Base-by-base conservation (phyloP, 345 rosid species). In the Arabidopsis thaliana region DNA sequence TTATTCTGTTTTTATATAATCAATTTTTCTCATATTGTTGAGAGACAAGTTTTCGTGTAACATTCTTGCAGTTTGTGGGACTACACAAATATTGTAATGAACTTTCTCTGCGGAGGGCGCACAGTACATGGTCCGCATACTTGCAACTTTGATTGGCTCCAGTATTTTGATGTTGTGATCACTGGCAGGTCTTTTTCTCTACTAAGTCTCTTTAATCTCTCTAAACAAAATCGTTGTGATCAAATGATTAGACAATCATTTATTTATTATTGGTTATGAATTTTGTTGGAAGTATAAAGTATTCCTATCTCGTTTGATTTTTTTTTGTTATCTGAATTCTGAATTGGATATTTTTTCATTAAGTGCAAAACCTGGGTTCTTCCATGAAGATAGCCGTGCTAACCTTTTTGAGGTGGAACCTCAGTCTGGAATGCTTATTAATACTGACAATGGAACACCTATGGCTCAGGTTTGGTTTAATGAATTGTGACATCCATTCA, bases 281-380 rank as follows among this genome's bases (percentile, higher is more conserved):
- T 40, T 9, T 34, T 37, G 2, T 33, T 16, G 16, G 13, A 44
- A 9, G 22, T 59, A 40, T 14, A 8, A 44, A 9, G 22, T 59
- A 40, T 14, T 59, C 6, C 13, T 37, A 2, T 51, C 10, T 57
- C 13, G 23, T 41, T 53, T 22, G 7, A 14, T 78, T 30, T 45
- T 30, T 45, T 36, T 59, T n/a, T 62, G 23, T 32, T 65, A 46
- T 67, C 59, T 65, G 33, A 58, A 36, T 68, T 79, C 52, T 81
- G 76, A 79, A 66, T 20, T 46, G 61, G 46, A 9, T 65, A 6
- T 1, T 16, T 46, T 37, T 69, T 14, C 28, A 37, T 78, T 51
- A 91, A 95, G 99, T 73, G 96, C 96, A 22, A 95, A 95, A 81
- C 99, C 99, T 25, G 87, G 99, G 28, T 95, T 95, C 79, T 95